A percentile compares a stretch with the other conserved stretches of the same genome.
phyloP scores from a whole-genome alignment of 768 basidiomycete genomes.

The Paxillus rubicundulus region DNA sequence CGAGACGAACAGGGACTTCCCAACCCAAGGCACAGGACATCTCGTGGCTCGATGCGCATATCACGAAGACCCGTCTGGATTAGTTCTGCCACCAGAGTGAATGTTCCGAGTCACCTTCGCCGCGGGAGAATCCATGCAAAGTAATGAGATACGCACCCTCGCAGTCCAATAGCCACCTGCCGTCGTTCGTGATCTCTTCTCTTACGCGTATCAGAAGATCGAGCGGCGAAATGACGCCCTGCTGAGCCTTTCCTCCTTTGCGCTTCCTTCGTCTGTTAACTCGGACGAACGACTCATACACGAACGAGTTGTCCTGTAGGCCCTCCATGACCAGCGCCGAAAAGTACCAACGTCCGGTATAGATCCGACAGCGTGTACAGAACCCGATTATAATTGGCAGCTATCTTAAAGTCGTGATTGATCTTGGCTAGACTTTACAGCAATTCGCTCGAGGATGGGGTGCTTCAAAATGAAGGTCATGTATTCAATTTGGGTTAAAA shows the following conservation, averaged over 20 bases:
- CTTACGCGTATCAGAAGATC: conserved; percentile 41
- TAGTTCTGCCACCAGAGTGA: conserved; percentile 31
- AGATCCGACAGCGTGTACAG: neutral
- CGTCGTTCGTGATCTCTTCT: conserved; percentile 44
- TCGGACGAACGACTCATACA: conserved; percentile 49
- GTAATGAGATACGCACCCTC: conserved; percentile 43
- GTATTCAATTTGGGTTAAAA: neutral
- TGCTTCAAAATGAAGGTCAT: too few species aligned
- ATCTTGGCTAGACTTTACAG: neutral
- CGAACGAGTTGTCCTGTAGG: conserved; percentile 25
- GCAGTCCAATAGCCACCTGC: conserved; percentile 55
- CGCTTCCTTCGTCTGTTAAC: conserved; percentile 54
- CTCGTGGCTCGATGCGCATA: conserved; percentile 22
- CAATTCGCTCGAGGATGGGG: neutral
- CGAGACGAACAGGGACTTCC: conserved; percentile 66
- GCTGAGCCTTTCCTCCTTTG: conserved; percentile 34
- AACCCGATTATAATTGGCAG: neutral
- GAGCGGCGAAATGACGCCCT: conserved; percentile 33
- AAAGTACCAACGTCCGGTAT: neutral
- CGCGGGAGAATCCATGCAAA: neutral
- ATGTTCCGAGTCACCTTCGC: too few species aligned
- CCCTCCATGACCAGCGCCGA: conserved; percentile 13
- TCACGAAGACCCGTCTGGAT: conserved; percentile 33
- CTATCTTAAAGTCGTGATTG: neutral
- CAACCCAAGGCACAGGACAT: conserved; percentile 67